Conservation (phyloP, 305 asterid species). For the Rubia balearica region DNA sequence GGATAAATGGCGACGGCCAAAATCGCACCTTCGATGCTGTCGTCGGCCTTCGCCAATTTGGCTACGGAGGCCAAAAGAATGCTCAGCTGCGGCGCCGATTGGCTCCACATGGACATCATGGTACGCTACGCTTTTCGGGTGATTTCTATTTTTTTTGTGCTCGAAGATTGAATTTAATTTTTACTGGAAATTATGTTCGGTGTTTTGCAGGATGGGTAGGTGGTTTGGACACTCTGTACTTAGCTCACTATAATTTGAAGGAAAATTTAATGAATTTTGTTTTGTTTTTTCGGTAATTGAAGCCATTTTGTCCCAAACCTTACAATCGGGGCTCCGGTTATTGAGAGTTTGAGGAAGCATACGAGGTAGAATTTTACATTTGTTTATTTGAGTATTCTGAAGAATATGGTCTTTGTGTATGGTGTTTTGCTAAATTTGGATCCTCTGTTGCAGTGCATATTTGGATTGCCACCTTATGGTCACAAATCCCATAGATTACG, state of each 20-base stretch:
- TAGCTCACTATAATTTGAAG: neutral
- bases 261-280: conserved; percentile 11
- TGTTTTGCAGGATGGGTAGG: conserved; percentile 88
- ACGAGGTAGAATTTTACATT: conserved; percentile 38
- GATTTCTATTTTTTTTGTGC: neutral
- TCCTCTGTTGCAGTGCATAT: conserved; percentile 56
- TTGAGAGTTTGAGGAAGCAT: conserved; percentile 76
- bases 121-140: conserved; percentile 24
- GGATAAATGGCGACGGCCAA: conserved; percentile 49
- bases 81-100: conserved; percentile 76
- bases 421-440: neutral
- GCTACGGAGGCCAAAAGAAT: conserved; percentile 80
- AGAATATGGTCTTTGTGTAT: too few species aligned
- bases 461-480: conserved; percentile 97
- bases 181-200: conserved; percentile 13
- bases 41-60: conserved; percentile 85
- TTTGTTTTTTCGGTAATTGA: conserved; percentile 14
- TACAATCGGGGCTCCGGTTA: conserved; percentile 79
- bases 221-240: conserved; percentile 16
- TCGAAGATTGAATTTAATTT: neutral
- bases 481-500: conserved; percentile 90
- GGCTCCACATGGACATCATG: conserved; percentile 98
- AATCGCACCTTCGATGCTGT: conserved; percentile 91
- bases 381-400: neutral
- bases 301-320: conserved; percentile 86